Base-by-base conservation (phyloP, 441 rosid species). In the Dalechampia spathulata region DNA sequence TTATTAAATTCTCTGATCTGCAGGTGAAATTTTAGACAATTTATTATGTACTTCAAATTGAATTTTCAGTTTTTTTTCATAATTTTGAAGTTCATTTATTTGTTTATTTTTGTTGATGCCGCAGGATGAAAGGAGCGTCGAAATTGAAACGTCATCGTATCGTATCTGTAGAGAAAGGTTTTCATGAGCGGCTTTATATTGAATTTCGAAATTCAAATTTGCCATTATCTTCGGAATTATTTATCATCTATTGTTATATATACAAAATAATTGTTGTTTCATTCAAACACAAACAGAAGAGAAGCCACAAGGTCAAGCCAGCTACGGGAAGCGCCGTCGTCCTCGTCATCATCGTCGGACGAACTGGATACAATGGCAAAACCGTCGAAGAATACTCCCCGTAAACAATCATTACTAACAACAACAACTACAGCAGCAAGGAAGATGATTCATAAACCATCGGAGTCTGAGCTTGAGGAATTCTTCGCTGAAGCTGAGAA, bases 401-500 rank as follows among this genome's bases (percentile, higher is more conserved):
- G 56, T 39, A 74, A 65, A 63, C 58, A 67, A 70, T 36, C 39
- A 7, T n/a, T n/a, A n/a, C n/a, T n/a, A n/a, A 28, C 7, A 28
- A 4, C 34, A 28, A 4, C 34, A 7, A 23, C 67, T 53, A 15
- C 64, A 54, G 27, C 38, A 11, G 73, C 11, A 58, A 56, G 56
- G 72, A 78, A 66, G 68, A 76, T 64, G 76, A n/a, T n/a, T n/a
- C n/a, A n/a, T n/a, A n/a, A n/a, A n/a, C 81, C 87, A 6, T 66
- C 83, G 26, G 75, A 68, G 30, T 23, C 62, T 0, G 90, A 90
- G 62, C 71, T 90, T n/a, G 81, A 90, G 15, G 81, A 81, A 6
- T 87, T 90, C 74, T 90, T 90, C 37, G 48, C 64, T 0, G 71
- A 63, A 39, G 87, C 87, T 5, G 94, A 90, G 72, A 78, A 78